Conservation (phyloP, 129 eudicot genomes). For the Chrysanthemum seticuspe region DNA sequence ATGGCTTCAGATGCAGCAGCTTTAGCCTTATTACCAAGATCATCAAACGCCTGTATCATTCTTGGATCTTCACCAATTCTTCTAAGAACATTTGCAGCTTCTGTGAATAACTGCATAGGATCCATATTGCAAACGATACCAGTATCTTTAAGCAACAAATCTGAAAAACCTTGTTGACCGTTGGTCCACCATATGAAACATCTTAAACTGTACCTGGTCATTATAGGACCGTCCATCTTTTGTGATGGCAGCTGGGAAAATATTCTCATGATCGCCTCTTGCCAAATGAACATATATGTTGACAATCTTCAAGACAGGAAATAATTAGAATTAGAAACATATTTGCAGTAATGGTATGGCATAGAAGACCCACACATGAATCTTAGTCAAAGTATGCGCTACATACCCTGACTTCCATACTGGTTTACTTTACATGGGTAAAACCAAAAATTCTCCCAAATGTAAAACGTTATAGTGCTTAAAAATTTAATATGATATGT, state of each 20-base stretch:
- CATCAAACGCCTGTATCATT: conserved; percentile 67
- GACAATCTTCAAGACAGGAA: conserved; percentile 62
- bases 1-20: conserved; percentile 88
- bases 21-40: conserved; percentile 79
- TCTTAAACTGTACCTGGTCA: conserved; percentile 67
- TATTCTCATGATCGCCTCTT: conserved; percentile 72
- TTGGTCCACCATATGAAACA: background rate
- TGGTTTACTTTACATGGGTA: background rate
- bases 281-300: conserved; percentile 87
- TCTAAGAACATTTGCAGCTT: conserved; percentile 78
- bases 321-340: background rate
- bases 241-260: conserved; percentile 84
- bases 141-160: conserved; percentile 2
- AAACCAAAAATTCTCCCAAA: background rate
- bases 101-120: conserved; percentile 69
- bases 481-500: background rate
- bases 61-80: conserved; percentile 84
- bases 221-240: conserved; percentile 96
- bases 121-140: background rate
- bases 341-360: background rate
- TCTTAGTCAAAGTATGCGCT: background rate
- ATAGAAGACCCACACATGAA: background rate
- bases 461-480: background rate
- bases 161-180: background rate
- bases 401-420: background rate